These are phyloP conservation scores for Solanum pimpinellifolium DNA, from an alignment of 257 asterid species.

Conservation along the genomic window DNA sequence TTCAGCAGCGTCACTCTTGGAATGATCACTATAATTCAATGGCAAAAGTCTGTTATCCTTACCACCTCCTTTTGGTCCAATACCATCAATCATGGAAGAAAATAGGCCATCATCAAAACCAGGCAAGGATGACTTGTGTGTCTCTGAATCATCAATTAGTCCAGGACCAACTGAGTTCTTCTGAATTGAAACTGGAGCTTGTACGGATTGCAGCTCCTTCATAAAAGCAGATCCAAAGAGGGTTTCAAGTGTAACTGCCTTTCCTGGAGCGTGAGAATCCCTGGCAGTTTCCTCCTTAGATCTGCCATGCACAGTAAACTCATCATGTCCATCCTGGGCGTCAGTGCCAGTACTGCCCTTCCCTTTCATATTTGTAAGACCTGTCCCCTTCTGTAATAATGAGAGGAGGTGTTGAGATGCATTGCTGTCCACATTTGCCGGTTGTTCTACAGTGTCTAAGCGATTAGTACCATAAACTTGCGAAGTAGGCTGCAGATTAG, in stretches of 20 bases:
- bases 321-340: conserved; percentile 11
- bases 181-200: conserved; percentile 74
- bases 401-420: conserved; percentile 78
- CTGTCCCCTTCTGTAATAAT: conserved; percentile 53
- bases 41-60: conserved; percentile 13
- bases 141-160: conserved; percentile 22
- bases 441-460: conserved; percentile 22
- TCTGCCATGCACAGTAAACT: neutral
- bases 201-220: conserved; percentile 69
- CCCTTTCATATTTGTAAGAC: conserved; percentile 1
- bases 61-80: conserved; percentile 15
- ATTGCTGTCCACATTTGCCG: conserved; percentile 24
- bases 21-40: conserved; percentile 26
- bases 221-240: conserved; percentile 89
- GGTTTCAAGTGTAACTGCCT: conserved; percentile 56
- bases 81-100: conserved; percentile 18
- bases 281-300: conserved; percentile 2
- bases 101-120: conserved; percentile 17
- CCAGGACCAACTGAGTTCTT: conserved; percentile 37
- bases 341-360: conserved; percentile 9
- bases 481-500: conserved; percentile 14
- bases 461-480: conserved; percentile 15
- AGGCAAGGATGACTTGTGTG: conserved; percentile 20
- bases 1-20: conserved; percentile 20
- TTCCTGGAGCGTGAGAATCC: conserved; percentile 21